Conservation (phyloP, 768 basidiomycete species). For the Pulveroboletus ravenelii region DNA sequence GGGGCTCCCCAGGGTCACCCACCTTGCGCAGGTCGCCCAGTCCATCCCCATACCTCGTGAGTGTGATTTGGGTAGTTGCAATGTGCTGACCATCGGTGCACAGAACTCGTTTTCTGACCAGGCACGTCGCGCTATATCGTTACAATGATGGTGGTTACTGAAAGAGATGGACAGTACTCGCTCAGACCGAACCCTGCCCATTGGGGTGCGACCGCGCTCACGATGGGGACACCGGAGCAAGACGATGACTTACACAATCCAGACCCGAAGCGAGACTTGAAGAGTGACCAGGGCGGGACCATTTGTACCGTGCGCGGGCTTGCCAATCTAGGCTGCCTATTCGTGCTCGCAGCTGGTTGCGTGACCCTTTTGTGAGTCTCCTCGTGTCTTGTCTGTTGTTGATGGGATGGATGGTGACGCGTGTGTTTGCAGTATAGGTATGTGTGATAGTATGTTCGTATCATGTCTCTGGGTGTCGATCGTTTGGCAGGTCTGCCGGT, state of each 20-base stretch:
- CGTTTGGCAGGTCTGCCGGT: slow-evolving; percentile 44
- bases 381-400: background rate
- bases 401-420: background rate
- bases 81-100: background rate
- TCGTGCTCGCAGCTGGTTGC: slow-evolving; percentile 45
- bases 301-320: slow-evolving; percentile 61
- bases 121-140: slow-evolving; percentile 5
- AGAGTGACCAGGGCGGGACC: slow-evolving; percentile 51
- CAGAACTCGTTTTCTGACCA: slow-evolving; percentile 28
- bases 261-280: slow-evolving; percentile 48
- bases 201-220: slow-evolving; percentile 45
- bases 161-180: slow-evolving; percentile 30
- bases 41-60: slow-evolving; percentile 26
- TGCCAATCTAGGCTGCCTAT: slow-evolving; percentile 62
- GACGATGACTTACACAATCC: slow-evolving; percentile 67
- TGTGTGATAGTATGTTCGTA: background rate
- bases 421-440: slow-evolving; percentile 16
- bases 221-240: slow-evolving; percentile 43
- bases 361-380: slow-evolving; percentile 54
- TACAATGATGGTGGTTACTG: background rate
- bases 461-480: background rate
- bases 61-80: background rate
- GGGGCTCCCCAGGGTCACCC: slow-evolving; percentile 11
- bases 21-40: slow-evolving; percentile 21
- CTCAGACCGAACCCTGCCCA: slow-evolving; percentile 42